phyloP scores from a whole-genome alignment of 2,329 filamentous ascomycete genomes.

The Fusarium musae region DNA sequence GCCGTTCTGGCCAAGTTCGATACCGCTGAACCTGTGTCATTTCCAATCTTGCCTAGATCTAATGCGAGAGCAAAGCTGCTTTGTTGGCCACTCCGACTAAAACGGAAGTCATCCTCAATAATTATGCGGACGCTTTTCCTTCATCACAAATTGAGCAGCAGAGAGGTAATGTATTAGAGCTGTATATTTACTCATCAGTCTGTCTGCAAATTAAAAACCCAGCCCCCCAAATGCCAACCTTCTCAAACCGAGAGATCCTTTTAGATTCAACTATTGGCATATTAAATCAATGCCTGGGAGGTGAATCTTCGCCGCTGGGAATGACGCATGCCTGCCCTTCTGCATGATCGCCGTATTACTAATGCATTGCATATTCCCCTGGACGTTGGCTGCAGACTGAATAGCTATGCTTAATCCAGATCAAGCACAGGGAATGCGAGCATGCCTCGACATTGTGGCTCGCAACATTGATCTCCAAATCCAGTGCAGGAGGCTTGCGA shows the following conservation, averaged over 20 bases:
- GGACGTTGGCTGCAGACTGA: fast-evolving
- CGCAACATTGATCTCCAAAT: not conserved
- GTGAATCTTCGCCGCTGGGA: not conserved
- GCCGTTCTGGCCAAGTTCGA: fast-evolving
- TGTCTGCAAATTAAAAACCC: not conserved
- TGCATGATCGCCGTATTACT: not conserved
- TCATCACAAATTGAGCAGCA: too few relatives aligned
- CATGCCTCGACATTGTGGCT: not conserved
- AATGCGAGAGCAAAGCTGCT: not conserved
- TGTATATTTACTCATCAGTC: not conserved
- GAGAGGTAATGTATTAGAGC: not conserved
- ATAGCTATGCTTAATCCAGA: not conserved
- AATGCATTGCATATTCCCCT: not conserved
- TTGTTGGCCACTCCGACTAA: fast-evolving
- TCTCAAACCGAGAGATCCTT: not conserved
- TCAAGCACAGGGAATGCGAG: fast-evolving
- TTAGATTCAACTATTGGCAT: not conserved
- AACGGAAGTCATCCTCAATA: too few relatives aligned
- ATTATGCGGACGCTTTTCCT: not conserved
- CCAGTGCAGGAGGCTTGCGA: not conserved
- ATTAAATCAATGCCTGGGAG: not conserved
- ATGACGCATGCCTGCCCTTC: not conserved
- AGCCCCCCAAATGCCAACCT: too few relatives aligned
- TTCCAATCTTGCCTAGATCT: not conserved
- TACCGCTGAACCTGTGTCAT: not conserved